Evolutionary conservation across 129 eudicot species (phyloP), one percentile per base, ranked within the genome.

Genomic region (Escallonia rubra): DNA sequence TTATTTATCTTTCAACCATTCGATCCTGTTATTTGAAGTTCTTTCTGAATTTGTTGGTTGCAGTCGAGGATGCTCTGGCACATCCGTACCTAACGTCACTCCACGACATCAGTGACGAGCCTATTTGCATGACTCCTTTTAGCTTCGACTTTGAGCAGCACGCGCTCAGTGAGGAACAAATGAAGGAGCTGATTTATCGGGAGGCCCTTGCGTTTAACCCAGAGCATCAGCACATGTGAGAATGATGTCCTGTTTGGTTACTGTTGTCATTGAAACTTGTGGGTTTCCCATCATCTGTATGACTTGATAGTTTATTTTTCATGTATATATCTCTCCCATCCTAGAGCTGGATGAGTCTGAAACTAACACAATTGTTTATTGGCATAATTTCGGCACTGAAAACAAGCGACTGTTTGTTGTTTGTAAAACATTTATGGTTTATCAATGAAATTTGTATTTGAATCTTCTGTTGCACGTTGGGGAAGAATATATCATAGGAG

Each of bases 61-160:
- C 91, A 90, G 96, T 90, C 49, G 96, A 86, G 79, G 95, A 82
- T 51, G 96, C 96, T 56, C 81, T 90, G 11, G 90, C 90, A 4
- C 95, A 90, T 71, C 96, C 91, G 1, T 90, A 90, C 69, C 71
- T 90, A 15, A 79, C 80, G 45, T 81, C 94, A 13, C 85, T 90
- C 64, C 96, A 90, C 53, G 96, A 90, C 83, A 79, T 81, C 47
- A 86, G 95, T 9, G 91, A 90, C 7, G 96, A 90, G 80, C 96
- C 96, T 10, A 76, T 72, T 23, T 90, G 95, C 80, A 49, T 66
- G 86, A 80, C 80, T 39, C 96, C 95, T 10, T 90, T 90, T 68
- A 81, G 72, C 84, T 86, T 86, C 45, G 96, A 86, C 70, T 90
- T 90, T 72, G 95, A 86, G 80, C 88, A 86, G 80, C 89, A 90